Base-by-base conservation (phyloP, 148 eudicot genomes). In the Arbutus unedo region DNA sequence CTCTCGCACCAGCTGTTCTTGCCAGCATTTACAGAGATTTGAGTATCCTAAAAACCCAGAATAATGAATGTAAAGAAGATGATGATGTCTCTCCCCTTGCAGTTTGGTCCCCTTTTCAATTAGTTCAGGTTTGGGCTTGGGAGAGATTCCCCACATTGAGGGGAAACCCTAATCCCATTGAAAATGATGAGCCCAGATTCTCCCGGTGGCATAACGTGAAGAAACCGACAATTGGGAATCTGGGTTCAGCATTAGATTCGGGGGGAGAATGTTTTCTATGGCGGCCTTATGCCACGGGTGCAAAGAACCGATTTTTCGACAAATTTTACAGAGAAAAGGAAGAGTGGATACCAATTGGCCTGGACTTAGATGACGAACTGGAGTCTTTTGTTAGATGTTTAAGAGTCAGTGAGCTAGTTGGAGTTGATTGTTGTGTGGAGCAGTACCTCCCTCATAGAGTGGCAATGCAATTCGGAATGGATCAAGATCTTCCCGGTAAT, bases 111-210 rank as follows among this genome's bases (percentile, higher is more conserved):
- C 38, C 38, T 31, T 31, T 89, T 31, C 87, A 86, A 14, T 53
- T 82, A 7, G 87, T 90, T 4, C 94, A 91, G 74, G 70, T 86
- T 55, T 92, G 95, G 95, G 90, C 80, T n/a, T 92, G 93, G 92
- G 95, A 92, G 56, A 87, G 95, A 81, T 87, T 89, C 25, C 89
- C 89, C 5, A 38, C 56, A 0, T 77, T 92, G 49, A 50, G 85
- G 68, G 91, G 91, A 10, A 78, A 66, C 0, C 85, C 90, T 31
- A 74, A 14, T 3, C 13, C 25, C 8, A 55, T 84, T 54, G 54
- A 48, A 25, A 47, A 2, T 60, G 89, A 84, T 16, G 85, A 81
- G 54, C 89, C 93, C 10, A 85, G 93, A 79, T 18, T 82, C 56
- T 89, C 88, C 4, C 81, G 88, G 41, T 91, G 94, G 92, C 48